A percentile compares a stretch with the other conserved stretches of the same genome.
phyloP scores from a whole-genome alignment of 768 basidiomycete species.

The Mycena floridula region DNA sequence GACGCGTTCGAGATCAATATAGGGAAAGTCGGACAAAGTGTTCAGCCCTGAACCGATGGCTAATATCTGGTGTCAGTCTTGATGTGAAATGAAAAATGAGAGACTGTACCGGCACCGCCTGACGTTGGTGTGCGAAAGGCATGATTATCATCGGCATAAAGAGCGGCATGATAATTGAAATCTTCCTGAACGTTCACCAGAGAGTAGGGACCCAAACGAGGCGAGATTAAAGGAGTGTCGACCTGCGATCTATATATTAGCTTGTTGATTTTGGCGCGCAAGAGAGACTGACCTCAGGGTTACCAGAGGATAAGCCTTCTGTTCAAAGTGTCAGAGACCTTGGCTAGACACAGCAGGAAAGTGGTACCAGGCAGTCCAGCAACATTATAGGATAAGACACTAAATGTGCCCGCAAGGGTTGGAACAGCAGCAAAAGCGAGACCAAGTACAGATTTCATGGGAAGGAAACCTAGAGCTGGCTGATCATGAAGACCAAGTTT shows the following conservation, averaged over 20 bases:
- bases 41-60: slow-evolving; percentile 29
- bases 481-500: too few species aligned
- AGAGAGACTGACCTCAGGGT: slow-evolving; percentile 18
- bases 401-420: slow-evolving; percentile 24
- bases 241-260: too few species aligned
- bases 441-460: too few species aligned
- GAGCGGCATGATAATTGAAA: slow-evolving; percentile 31
- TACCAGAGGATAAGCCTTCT: slow-evolving; percentile 23
- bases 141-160: slow-evolving; percentile 30
- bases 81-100: background rate
- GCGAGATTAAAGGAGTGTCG: slow-evolving; percentile 26
- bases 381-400: slow-evolving; percentile 25
- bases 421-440: too few species aligned
- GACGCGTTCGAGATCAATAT: slow-evolving; percentile 23
- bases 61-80: background rate
- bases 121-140: slow-evolving; percentile 30
- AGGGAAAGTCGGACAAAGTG: slow-evolving; percentile 29
- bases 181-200: slow-evolving; percentile 29
- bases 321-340: background rate
- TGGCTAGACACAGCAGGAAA: background rate
- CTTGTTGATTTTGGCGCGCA: too few species aligned
- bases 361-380: slow-evolving; percentile 26
- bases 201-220: slow-evolving; percentile 24
- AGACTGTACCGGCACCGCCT: slow-evolving; percentile 18
- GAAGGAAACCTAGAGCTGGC: too few species aligned